phyloP scores from a whole-genome alignment of 805 yeast species.

The Lachancea nothofagi region DNA sequence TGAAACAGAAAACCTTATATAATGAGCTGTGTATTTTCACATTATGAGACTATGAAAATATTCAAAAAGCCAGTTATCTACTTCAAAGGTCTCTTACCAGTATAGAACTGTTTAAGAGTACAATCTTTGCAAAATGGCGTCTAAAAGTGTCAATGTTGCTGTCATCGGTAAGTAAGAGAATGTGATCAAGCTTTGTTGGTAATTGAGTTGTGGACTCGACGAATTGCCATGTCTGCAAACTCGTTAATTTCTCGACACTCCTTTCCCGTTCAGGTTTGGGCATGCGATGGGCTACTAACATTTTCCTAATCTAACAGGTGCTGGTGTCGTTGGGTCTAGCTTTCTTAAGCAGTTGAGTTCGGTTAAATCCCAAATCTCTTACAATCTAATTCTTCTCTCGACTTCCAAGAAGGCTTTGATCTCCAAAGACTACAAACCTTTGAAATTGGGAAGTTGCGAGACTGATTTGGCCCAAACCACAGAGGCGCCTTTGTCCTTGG shows the following conservation, averaged over 20 bases:
- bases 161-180: constrained; percentile 47
- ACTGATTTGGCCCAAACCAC: constrained; percentile 42
- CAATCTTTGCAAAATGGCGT: constrained; percentile 35
- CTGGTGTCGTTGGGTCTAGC: constrained; percentile 95
- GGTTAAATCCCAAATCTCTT: constrained; percentile 55
- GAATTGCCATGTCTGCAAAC: too few relatives aligned
- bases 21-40: too few relatives aligned
- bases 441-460: constrained; percentile 56
- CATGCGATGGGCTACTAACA: too few relatives aligned
- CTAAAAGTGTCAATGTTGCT: constrained; percentile 57
- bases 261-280: too few relatives aligned
- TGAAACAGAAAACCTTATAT: too few relatives aligned
- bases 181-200: neutral
- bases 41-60: too few relatives aligned
- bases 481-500: constrained; percentile 44
- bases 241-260: too few relatives aligned
- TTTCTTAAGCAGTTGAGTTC: constrained; percentile 74
- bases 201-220: too few relatives aligned
- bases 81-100: too few relatives aligned
- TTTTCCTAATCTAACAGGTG: constrained; percentile 39
- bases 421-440: constrained; percentile 64
- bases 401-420: constrained; percentile 65
- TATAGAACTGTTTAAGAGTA: too few relatives aligned
- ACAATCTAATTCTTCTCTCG: constrained; percentile 77
- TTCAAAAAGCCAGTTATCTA: too few relatives aligned